phyloP scores from a whole-genome alignment of 177 flowering plant species.

The Telopea speciosissima region DNA sequence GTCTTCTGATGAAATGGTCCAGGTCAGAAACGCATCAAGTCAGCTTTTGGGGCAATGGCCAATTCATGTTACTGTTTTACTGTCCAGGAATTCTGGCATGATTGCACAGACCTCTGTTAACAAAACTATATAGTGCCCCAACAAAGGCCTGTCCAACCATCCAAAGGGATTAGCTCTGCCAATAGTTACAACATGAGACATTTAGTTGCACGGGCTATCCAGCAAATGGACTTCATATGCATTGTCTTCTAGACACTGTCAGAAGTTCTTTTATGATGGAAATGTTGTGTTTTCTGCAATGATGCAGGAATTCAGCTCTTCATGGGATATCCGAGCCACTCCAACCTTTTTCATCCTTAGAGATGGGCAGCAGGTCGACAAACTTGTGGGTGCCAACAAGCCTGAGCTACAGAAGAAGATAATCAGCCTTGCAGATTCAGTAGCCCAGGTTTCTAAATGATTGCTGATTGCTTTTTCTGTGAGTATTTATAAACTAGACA shows the following conservation, averaged over 20 bases:
- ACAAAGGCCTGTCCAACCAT: not conserved
- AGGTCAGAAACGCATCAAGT: not conserved
- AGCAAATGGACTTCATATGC: not conserved
- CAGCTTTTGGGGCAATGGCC: not conserved
- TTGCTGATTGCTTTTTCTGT: not conserved
- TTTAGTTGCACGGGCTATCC: not conserved
- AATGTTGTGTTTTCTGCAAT: not conserved
- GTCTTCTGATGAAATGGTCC: not conserved
- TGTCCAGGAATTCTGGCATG: not conserved
- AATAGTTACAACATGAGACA: not conserved
- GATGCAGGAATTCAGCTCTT: conserved; percentile 70
- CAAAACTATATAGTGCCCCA: not conserved
- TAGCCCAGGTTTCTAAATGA: not conserved
- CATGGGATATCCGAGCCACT: conserved; percentile 88
- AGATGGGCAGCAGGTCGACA: conserved; percentile 72
- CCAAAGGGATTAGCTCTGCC: not conserved
- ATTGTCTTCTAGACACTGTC: not conserved
- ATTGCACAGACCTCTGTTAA: not conserved
- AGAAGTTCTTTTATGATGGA: not conserved
- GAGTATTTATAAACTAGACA: not conserved
- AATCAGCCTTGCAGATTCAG: conserved; percentile 31
- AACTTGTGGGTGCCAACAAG: conserved; percentile 90
- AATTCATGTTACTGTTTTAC: not conserved
- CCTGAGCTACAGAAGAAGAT: conserved; percentile 72
- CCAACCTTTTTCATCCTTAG: conserved; percentile 87